Conservation (phyloP, 1,284 basidiomycete species). For the Ceratobasidium sp. region DNA sequence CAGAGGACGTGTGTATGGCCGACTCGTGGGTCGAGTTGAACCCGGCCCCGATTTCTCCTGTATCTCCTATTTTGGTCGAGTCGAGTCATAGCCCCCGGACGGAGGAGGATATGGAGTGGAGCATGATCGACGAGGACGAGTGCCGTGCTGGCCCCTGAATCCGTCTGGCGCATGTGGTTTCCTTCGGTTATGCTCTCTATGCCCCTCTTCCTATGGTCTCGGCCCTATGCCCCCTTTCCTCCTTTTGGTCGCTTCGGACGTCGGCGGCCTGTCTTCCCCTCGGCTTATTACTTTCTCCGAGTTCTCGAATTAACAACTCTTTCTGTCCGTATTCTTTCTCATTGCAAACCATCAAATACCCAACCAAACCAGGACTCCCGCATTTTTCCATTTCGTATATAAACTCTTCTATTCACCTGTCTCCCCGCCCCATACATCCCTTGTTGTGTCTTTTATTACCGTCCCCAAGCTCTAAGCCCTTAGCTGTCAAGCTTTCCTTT, state of each 20-base stretch:
- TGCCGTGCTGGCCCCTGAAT: not conserved
- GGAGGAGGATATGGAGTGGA: constrained; percentile 39
- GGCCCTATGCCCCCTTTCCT: not conserved
- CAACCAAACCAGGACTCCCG: not conserved
- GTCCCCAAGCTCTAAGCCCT: not conserved
- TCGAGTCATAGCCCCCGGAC: not conserved
- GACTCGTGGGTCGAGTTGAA: constrained; percentile 41
- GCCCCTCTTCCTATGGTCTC: constrained; percentile 14
- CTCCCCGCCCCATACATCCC: not conserved
- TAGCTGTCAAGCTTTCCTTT: not conserved
- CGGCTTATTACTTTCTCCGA: not conserved
- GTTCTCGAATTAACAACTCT: not conserved
- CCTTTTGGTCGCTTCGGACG: not conserved
- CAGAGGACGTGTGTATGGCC: constrained; percentile 32
- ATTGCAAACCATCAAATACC: constrained; percentile 5
- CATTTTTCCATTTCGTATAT: constrained; percentile 5
- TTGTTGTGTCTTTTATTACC: too few relatives aligned
- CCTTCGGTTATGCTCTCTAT: constrained; percentile 23
- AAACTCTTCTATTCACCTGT: not conserved
- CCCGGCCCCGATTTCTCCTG: not conserved
- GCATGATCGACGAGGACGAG: constrained; percentile 31
- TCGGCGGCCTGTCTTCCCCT: not conserved
- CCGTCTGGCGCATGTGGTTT: not conserved
- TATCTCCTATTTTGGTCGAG: constrained; percentile 12
- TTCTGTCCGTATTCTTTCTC: not conserved